These are phyloP conservation scores for Gossypium aridum DNA, from an alignment of 441 rosid species.

Conservation along the genomic window DNA sequence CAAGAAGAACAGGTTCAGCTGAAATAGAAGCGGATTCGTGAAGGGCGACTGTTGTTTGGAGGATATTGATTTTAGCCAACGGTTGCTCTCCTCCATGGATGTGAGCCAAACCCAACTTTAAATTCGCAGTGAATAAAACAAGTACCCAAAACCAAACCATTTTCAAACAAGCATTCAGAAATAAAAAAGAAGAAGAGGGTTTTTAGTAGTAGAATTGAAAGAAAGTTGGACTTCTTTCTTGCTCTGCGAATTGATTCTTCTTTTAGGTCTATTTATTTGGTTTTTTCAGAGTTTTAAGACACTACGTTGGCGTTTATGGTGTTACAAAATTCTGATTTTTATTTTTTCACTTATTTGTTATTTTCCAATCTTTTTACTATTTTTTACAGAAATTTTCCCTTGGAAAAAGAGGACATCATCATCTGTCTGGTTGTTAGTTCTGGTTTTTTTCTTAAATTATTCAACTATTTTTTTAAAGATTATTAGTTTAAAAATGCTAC, in stretches of 20 bases:
- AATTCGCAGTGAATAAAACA: neutral
- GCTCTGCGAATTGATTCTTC: too few species aligned
- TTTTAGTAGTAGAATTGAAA: neutral
- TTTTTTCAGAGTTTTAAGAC: neutral
- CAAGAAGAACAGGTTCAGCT: constrained; percentile 41
- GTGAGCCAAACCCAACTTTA: constrained; percentile 18
- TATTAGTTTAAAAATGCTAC: too few species aligned
- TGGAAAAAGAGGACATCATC: too few species aligned
- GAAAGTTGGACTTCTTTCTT: neutral
- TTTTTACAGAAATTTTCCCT: too few species aligned
- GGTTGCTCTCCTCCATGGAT: constrained; percentile 46
- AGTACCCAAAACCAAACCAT: constrained; percentile 4
- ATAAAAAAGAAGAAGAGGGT: neutral
- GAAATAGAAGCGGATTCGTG: constrained; percentile 24
- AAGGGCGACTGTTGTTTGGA: constrained; percentile 28
- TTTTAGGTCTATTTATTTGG: too few species aligned
- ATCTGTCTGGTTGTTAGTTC: too few species aligned
- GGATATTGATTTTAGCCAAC: constrained; percentile 41
- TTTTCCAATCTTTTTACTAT: too few species aligned
- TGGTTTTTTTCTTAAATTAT: too few species aligned
- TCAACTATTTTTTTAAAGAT: too few species aligned
- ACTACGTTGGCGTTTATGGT: neutral
- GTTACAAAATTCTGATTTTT: too few species aligned
- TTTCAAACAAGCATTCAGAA: neutral
- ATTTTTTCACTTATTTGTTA: too few species aligned